Percentiles rank a stretch among this genome's conserved stretches.
These are phyloP conservation scores for Haematococcus lacustris DNA, from an alignment of 139 green algal genomes.

Conservation along the genomic window DNA sequence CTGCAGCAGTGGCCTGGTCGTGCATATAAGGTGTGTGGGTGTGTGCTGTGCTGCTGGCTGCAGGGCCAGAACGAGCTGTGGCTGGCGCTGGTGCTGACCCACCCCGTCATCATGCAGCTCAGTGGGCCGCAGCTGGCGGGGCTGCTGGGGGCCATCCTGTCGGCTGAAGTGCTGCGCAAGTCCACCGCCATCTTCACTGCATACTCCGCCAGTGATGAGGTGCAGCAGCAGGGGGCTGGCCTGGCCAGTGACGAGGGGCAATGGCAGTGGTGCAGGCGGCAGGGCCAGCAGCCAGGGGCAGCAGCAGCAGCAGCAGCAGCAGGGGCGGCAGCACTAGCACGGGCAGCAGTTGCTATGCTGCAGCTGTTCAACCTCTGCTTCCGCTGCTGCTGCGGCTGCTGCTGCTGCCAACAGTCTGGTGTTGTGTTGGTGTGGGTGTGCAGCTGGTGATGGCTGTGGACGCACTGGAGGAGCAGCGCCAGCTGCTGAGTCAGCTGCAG, in stretches of 20 bases:
- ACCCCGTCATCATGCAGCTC: constrained; percentile 44
- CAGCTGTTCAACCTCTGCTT: too few species aligned
- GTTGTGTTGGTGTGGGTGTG: too few species aligned
- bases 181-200: constrained; percentile 19
- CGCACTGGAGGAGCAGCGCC: constrained; percentile 46
- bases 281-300: too few species aligned
- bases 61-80: constrained; percentile 81
- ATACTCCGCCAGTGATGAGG: constrained; percentile 36
- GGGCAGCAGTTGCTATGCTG: too few species aligned
- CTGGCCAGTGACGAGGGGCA: neutral
- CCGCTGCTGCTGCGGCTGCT: too few species aligned
- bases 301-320: too few species aligned
- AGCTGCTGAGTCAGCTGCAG: constrained; percentile 51
- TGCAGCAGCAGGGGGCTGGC: neutral
- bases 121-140: constrained; percentile 52
- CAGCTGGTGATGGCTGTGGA: constrained; percentile 39
- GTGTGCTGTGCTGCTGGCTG: too few species aligned
- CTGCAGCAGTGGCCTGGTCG: too few species aligned
- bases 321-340: too few species aligned
- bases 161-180: constrained; percentile 36
- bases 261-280: too few species aligned
- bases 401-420: too few species aligned
- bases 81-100: constrained; percentile 71
- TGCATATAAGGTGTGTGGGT: too few species aligned
- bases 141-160: constrained; percentile 49